Percentiles rank a stretch among this genome's conserved stretches.
These are phyloP conservation scores for Fusarium tanahbumbuense DNA, from an alignment of 2,329 filamentous ascomycete species.

Conservation along the genomic window DNA sequence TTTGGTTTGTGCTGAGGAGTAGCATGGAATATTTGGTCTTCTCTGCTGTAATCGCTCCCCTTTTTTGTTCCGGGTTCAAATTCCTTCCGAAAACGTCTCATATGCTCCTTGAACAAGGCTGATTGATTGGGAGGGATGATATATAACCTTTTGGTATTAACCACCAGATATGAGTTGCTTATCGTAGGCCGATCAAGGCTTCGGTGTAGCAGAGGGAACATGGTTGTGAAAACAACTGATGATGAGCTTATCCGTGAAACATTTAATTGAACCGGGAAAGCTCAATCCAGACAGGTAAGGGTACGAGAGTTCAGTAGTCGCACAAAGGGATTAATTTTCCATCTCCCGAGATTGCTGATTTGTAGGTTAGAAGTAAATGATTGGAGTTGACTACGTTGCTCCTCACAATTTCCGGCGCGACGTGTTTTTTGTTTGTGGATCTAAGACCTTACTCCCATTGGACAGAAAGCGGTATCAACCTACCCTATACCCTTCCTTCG, in stretches of 20 bases:
- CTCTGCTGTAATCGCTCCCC: background rate
- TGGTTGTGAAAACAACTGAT: background rate
- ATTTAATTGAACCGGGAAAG: fast-evolving
- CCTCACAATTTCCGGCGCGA: background rate
- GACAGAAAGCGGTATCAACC: background rate
- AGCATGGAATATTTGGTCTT: background rate
- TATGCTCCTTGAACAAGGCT: background rate
- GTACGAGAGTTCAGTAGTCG: too few species aligned
- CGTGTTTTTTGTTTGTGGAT: background rate
- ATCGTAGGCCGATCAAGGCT: background rate
- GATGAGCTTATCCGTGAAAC: background rate
- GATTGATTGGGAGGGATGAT: background rate
- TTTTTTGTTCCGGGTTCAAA: background rate
- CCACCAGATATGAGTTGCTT: too few species aligned
- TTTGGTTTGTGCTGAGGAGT: background rate
- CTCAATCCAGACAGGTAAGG: too few species aligned
- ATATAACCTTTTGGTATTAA: background rate
- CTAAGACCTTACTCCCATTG: background rate
- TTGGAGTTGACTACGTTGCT: background rate
- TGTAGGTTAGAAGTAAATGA: background rate
- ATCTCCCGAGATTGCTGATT: background rate
- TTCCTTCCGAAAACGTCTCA: background rate
- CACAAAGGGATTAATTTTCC: background rate
- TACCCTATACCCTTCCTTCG: background rate
- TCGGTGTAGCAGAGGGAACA: background rate